Base-by-base conservation (phyloP, 768 basidiomycete genomes). In the Russula earlei region DNA sequence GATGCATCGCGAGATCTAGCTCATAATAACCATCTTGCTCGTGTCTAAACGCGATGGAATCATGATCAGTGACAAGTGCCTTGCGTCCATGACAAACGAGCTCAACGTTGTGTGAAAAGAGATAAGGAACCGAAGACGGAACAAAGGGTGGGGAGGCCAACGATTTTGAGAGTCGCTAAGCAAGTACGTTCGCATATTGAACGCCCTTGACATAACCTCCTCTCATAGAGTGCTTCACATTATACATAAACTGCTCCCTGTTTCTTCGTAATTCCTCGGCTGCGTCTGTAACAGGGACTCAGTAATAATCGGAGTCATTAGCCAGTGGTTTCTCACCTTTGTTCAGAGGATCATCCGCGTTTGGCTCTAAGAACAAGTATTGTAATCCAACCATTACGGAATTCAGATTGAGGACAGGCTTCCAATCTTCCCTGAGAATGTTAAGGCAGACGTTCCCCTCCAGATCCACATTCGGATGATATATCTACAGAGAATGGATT, bases 351-450 rank as follows among this genome's bases (percentile, higher is more conserved):
- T 99, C 96, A 64, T 98, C 95, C 37, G 96, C 89, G 65, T 99
- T 99, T 14, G 96, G 96, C 71, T 99, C 96, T 55, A 99, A 76
- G 79, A 99, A 99, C 50, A 99, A 80, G 67, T 97, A 99, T 70
- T 99, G 96, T 54, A 99, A 71, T 34, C 96, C 96, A 57, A 98
- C 91, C 91, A 98, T 95, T 61, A 99, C 91, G 29, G 94, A 91
- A 69, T 93, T 97, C 50, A 99, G 77, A 71, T 97, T 98, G 42
- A 99, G 76, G 3, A 99, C 96, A 5, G 96, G 96, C 67, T 99
- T 99, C 96, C 96, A 99, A 73, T 99, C 96, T 75, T 99, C 96
- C 68, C 96, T 83, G 56, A 98, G 80, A 68, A 98, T 97, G 72
- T 98, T 98, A 64, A 99, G 71, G 75, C 96, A 99, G 44, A 99